Base-by-base conservation (phyloP, 805 yeast species). In the Dipodascopsis tothii region DNA sequence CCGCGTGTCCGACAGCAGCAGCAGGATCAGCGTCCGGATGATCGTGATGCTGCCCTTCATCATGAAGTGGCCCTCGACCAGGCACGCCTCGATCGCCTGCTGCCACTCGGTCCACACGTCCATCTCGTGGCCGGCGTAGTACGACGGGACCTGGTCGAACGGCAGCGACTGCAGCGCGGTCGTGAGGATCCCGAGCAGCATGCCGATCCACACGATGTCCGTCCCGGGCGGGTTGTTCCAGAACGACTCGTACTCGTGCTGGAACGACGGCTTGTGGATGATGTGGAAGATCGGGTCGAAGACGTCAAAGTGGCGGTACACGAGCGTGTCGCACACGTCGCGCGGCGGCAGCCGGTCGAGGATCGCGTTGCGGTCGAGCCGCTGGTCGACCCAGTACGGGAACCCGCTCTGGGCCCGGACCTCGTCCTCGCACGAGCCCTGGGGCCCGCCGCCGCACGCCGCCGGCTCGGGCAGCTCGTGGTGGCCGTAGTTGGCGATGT, bases 121-220 rank as follows among this genome's bases (percentile, higher is more conserved):
- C 2, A 42, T 35, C 21, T 44, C 56, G 6, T 50, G 38, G 14
- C 54, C 57, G 2, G 30, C 20, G 27, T 46, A 55, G 7, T 32
- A 25, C 14, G 47, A 49, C 4, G 64, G 64, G 2, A 48, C 41
- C 14, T 25, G 9, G 6, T 54, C 54, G 14, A 38, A 38, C 4
- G 49, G 54, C 33, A 50, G 57, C 6, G 62, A 56, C 34, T 55
- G 60, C 27, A 60, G 47, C 0, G 54, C 60, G 5, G 61, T 37
- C 6, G 59, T 30, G 32, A 61, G 34, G 45, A 61, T 52, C 7
- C 62, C 58, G 6, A 60, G 45, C 7, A 61, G 41, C 44, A 52
- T 46, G 1, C 60, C 56, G 2, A 61, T 51, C 62, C 62, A 60
- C 23, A 60, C 51, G 16, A 60, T 39, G 32, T 61, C 63, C 1